Base-by-base conservation (phyloP, 257 asterid species). In the Solanum clarkiae region DNA sequence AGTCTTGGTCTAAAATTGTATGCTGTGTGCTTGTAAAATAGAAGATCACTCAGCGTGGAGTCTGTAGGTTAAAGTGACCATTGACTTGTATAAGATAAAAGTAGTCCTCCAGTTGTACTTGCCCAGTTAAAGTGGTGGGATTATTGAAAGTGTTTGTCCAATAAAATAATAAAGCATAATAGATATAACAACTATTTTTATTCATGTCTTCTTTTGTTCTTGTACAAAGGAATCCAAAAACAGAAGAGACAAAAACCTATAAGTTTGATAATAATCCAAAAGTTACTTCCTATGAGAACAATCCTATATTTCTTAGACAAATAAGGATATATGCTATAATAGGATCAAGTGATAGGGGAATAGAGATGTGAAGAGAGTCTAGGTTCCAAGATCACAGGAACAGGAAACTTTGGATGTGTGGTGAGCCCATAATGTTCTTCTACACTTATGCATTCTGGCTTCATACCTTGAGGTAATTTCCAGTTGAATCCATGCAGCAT, bases 401-500 rank as follows among this genome's bases (percentile, higher is more conserved):
- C 42, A 26, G 86, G 84, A 4, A 84, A 59, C 81, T 86, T 86
- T 9, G 90, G 91, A 51, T 40, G 86, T 24, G 87, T 80, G 1
- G 88, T 42, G 22, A 89, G 86, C 47, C 88, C 89, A 80, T 84
- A 91, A 3, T 54, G 20, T 70, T 90, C 91, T 62, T 88, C 91
- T 83, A 87, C 59, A 72, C 88, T 49, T 56, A 87, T 24, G 74
- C 88, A 89, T 79, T 89, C 87, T 5, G 74, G 55, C 85, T 29
- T 86, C 90, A 86, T 83, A 2, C 86, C 88, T 11, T 57, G 80
- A 7, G 45, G 84, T 82, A 91, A 62, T 54, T 84, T 88, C 86
- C 86, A 18, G 66, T 87, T 84, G 62, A 88, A 89, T 74, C 91
- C 91, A 84, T 86, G 91, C 60, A 91, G 6, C 88, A 89, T 86